Evolutionary conservation across 108 stramenopile genomes (phyloP).

Genomic region (Craspedostauros australis): DNA sequence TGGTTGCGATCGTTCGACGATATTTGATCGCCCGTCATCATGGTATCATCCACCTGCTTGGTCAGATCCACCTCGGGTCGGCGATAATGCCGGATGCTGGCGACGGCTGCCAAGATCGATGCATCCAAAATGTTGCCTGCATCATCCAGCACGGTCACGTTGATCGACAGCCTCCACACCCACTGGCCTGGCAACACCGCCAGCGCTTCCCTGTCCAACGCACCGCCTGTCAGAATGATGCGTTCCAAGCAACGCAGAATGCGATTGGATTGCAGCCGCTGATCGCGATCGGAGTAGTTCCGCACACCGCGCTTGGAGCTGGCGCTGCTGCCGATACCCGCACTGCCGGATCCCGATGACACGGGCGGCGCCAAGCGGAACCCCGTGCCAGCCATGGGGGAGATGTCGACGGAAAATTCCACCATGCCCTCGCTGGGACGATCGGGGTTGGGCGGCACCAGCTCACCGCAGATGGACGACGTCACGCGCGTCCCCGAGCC

Average conservation of each 20-base stretch:
- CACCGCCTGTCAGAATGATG: conserved; percentile 60
- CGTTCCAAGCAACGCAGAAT: conserved; percentile 69
- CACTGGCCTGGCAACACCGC: conserved; percentile 74
- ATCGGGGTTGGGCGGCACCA: conserved; percentile 79
- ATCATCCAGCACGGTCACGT: conserved; percentile 73
- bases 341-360: conserved; percentile 36
- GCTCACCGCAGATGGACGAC: conserved; percentile 39
- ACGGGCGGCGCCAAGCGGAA: conserved; percentile 58
- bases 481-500: conserved; percentile 54
- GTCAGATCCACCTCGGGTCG: conserved; percentile 60
- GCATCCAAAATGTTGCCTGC: conserved; percentile 85
- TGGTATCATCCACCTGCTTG: conserved; percentile 10
- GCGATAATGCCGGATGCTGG: conserved; percentile 86
- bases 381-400: conserved; percentile 73
- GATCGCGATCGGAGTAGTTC: conserved; percentile 29
- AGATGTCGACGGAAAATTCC: conserved; percentile 74
- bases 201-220: conserved; percentile 89
- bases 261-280: conserved; percentile 56
- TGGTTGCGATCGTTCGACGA: background rate
- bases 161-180: conserved; percentile 84
- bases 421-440: conserved; percentile 85
- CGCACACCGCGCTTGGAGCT: conserved; percentile 19
- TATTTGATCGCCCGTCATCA: conserved; percentile 10
- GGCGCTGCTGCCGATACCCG: conserved; percentile 14
- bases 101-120: conserved; percentile 81